Percentiles rank a stretch among this genome's conserved stretches.
Conservation (phyloP, 192 early-diverging fungal genomes). For the Piromyces sp. region DNA sequence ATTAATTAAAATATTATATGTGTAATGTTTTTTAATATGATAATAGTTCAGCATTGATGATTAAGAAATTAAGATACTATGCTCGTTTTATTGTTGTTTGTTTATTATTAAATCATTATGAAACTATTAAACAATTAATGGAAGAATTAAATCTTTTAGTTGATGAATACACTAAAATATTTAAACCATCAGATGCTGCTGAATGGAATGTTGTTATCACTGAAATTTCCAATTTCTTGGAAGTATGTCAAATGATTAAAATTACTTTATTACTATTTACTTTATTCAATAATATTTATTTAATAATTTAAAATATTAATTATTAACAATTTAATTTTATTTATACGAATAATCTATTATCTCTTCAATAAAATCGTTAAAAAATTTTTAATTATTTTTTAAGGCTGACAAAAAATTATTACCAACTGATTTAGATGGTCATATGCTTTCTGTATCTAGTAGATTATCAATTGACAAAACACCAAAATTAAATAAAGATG, state of each 20-base stretch:
- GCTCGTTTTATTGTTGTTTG: conserved; percentile 95
- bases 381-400: too few relatives aligned
- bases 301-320: too few relatives aligned
- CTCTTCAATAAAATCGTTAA: too few relatives aligned
- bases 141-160: conserved; percentile 68
- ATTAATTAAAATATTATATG: too few relatives aligned
- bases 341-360: too few relatives aligned
- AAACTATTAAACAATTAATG: conserved; percentile 61
- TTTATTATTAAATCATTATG: conserved; percentile 63
- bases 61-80: conserved; percentile 95
- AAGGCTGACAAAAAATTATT: conserved; percentile 63
- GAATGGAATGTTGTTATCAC: conserved; percentile 58
- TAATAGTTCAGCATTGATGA: conserved; percentile 72
- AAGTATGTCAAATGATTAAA: conserved; percentile 22
- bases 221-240: conserved; percentile 66
- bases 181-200: conserved; percentile 70
- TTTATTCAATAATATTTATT: conserved; percentile 3
- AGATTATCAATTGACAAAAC: conserved; percentile 29
- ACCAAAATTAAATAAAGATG: conserved; percentile 38
- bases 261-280: background rate
- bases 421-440: conserved; percentile 21
- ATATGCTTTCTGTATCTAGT: conserved; percentile 19
- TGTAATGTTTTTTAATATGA: conserved; percentile 1
- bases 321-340: too few relatives aligned
- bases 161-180: conserved; percentile 70